These are phyloP conservation scores for Phytophthora nicotianae DNA, from an alignment of 352 stramenopile species.

Conservation along the genomic window DNA sequence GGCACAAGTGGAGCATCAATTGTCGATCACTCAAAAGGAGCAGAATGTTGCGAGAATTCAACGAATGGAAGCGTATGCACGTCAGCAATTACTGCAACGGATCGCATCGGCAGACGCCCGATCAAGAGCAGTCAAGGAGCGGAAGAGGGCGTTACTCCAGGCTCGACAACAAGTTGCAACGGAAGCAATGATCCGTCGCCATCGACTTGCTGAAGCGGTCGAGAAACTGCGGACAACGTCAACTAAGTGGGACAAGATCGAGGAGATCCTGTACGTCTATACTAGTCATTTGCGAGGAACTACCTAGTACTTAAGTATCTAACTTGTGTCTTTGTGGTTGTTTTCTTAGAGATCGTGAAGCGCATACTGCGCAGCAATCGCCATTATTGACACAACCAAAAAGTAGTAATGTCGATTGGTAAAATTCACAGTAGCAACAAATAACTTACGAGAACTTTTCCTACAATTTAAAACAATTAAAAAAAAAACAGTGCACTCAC, in stretches of 20 bases:
- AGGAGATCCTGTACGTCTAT: slow-evolving; percentile 69
- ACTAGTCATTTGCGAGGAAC: too few species aligned
- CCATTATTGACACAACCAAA: slow-evolving; percentile 11
- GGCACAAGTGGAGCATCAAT: slow-evolving; percentile 56
- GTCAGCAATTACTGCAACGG: slow-evolving; percentile 53
- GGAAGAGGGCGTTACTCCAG: slow-evolving; percentile 61
- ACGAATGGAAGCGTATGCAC: slow-evolving; percentile 72
- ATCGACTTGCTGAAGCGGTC: slow-evolving; percentile 68
- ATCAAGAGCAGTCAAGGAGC: slow-evolving; percentile 62
- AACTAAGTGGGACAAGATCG: slow-evolving; percentile 83
- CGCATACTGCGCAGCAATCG: slow-evolving; percentile 2
- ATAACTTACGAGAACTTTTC: slow-evolving; percentile 1
- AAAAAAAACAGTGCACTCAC: neutral
- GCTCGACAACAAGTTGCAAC: slow-evolving; percentile 67
- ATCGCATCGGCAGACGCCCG: slow-evolving; percentile 68
- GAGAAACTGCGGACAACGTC: slow-evolving; percentile 59
- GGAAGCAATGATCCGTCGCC: slow-evolving; percentile 69
- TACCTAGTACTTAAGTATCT: too few species aligned
- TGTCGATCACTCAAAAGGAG: slow-evolving; percentile 61
- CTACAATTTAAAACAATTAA: neutral
- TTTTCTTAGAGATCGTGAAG: slow-evolving; percentile 25
- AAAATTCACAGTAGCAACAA: slow-evolving; percentile 1
- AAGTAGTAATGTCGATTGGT: slow-evolving; percentile 24
- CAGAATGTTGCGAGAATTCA: slow-evolving; percentile 80
- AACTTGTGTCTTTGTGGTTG: slow-evolving; percentile 6